phyloP scores from a whole-genome alignment of 2,329 filamentous ascomycete genomes.

The Trichophyton equinum region DNA sequence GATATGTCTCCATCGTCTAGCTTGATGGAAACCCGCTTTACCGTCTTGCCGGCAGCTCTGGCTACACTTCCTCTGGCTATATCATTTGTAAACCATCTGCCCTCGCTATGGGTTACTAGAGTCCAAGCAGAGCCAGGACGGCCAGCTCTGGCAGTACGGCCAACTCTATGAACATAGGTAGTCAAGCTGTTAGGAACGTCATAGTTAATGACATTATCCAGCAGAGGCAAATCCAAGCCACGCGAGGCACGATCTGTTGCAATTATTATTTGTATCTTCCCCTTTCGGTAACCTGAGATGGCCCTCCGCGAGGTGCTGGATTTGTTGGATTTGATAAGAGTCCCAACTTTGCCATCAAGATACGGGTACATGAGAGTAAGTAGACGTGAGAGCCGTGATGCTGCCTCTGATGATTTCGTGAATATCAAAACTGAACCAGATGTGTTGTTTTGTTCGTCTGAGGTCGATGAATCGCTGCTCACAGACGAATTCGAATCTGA shows the following conservation, averaged over 20 bases:
- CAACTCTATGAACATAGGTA: slow-evolving; percentile 82
- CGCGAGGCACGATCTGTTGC: slow-evolving; percentile 89
- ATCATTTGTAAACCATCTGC: slow-evolving; percentile 81
- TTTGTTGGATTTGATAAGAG: slow-evolving; percentile 66
- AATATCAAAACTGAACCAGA: slow-evolving; percentile 56
- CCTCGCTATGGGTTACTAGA: slow-evolving; percentile 68
- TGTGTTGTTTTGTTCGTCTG: slow-evolving; percentile 25
- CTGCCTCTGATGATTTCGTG: slow-evolving; percentile 78
- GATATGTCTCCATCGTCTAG: slow-evolving; percentile 15
- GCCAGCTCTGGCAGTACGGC: slow-evolving; percentile 75
- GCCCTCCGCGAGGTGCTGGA: slow-evolving; percentile 57
- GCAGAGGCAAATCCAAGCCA: slow-evolving; percentile 67
- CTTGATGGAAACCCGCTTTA: slow-evolving; percentile 24
- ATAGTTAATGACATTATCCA: slow-evolving; percentile 87
- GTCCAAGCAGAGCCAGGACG: slow-evolving; percentile 71
- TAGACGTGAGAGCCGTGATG: slow-evolving; percentile 73
- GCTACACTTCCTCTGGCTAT: slow-evolving; percentile 44
- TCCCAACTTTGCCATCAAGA: slow-evolving; percentile 48
- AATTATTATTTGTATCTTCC: slow-evolving; percentile 60
- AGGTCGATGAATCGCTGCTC: slow-evolving; percentile 11
- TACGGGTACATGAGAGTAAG: slow-evolving; percentile 53
- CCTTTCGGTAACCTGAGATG: slow-evolving; percentile 51
- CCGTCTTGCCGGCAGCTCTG: slow-evolving; percentile 21
- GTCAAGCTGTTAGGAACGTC: slow-evolving; percentile 71
- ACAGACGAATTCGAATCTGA: slow-evolving; percentile 13